Percentiles rank a stretch among this genome's conserved stretches.
Evolutionary conservation across 257 asterid genomes (phyloP).

Genomic region (Forsythia suspensa): DNA sequence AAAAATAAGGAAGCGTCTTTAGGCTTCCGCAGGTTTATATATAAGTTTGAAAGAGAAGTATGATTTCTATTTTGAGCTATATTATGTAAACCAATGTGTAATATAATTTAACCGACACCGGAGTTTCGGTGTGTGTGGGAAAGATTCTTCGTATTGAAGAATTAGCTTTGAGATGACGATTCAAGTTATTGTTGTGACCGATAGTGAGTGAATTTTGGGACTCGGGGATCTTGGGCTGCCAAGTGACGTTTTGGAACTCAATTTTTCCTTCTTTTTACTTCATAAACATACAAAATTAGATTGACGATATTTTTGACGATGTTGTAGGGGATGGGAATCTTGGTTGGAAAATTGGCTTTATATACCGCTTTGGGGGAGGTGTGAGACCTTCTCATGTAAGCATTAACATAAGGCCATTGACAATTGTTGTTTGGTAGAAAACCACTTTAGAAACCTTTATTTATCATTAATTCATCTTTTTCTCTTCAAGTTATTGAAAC

Average conservation of each 20-base stretch:
- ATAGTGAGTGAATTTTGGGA: conserved; percentile 93
- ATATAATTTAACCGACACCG: conserved; percentile 17
- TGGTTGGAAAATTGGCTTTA: conserved; percentile 84
- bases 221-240: conserved; percentile 97
- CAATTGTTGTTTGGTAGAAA: background rate
- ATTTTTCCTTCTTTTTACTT: background rate
- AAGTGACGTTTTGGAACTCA: conserved; percentile 40
- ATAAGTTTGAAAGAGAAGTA: conserved; percentile 88
- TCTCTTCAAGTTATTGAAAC: too few species aligned
- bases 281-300: background rate
- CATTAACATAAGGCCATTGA: background rate
- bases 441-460: background rate
- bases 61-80: conserved; percentile 2
- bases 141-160: conserved; percentile 75
- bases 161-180: conserved; percentile 89
- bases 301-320: too few species aligned
- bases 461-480: too few species aligned
- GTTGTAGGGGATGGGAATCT: conserved; percentile 91
- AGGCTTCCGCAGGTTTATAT: conserved; percentile 84
- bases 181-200: conserved; percentile 92
- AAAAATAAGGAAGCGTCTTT: conserved; percentile 85
- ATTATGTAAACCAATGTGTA: background rate
- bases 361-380: conserved; percentile 97
- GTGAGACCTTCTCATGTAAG: conserved; percentile 96
- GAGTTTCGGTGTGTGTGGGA: conserved; percentile 37